Conservation (phyloP, 2,329 filamentous ascomycete genomes). For the Rutstroemia sp. region DNA sequence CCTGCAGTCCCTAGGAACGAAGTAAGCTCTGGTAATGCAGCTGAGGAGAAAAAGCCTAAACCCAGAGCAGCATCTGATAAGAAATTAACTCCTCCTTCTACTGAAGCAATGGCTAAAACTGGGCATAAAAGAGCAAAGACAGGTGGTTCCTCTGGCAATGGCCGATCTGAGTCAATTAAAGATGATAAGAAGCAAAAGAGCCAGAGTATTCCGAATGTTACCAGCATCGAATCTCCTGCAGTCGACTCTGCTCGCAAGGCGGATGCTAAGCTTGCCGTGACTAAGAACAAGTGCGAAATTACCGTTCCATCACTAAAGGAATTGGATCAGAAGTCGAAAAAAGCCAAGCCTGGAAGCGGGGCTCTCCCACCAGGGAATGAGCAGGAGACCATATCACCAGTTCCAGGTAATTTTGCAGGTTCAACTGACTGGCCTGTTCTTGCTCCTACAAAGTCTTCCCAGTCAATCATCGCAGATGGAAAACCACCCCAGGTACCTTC, state of each 20-base stretch:
- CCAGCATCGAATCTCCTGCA: not conserved
- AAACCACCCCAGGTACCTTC: slow-evolving; percentile 11
- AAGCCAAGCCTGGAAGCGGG: too few species aligned
- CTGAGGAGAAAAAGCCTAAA: not conserved
- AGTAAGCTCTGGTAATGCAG: too few species aligned
- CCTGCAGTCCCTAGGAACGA: not conserved
- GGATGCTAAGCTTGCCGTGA: slow-evolving; percentile 7
- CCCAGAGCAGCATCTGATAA: not conserved
- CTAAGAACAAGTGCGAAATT: not conserved
- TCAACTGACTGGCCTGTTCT: slow-evolving; percentile 19
- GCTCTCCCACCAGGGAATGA: too few species aligned
- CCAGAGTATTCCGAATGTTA: slow-evolving; percentile 5
- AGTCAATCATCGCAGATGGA: slow-evolving; percentile 17
- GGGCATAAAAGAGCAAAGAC: not conserved
- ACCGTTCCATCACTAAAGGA: not conserved
- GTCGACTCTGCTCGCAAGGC: slow-evolving; percentile 11
- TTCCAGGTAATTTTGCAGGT: slow-evolving; percentile 1
- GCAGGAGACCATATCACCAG: not conserved
- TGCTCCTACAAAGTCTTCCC: slow-evolving; percentile 11
- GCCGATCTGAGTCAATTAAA: not conserved
- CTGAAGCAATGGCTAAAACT: not conserved
- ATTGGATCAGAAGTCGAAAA: not conserved
- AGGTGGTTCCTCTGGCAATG: not conserved
- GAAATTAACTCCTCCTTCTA: not conserved
- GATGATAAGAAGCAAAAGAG: slow-evolving; percentile 2